A percentile compares a stretch with the other conserved stretches of the same genome.
These are phyloP conservation scores for Simplicillium aogashimaense DNA, from an alignment of 2,329 filamentous ascomycete species.

Conservation along the genomic window DNA sequence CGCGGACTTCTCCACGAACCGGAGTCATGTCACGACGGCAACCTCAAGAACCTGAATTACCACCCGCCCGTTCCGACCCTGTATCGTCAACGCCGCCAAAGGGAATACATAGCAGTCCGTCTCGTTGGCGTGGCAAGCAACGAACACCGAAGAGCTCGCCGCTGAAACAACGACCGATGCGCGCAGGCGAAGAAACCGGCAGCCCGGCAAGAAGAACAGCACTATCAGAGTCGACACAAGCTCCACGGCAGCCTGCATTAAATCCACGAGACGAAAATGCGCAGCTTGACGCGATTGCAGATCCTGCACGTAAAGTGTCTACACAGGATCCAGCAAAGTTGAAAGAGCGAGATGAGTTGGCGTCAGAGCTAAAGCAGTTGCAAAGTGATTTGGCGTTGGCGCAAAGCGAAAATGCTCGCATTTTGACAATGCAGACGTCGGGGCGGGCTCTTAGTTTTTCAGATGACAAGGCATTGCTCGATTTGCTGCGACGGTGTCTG, in stretches of 20 bases:
- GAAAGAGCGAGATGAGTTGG: constrained; percentile 39
- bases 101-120: constrained; percentile 52
- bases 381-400: constrained; percentile 48
- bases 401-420: constrained; percentile 46
- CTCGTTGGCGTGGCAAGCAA: constrained; percentile 26
- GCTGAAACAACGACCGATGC: constrained; percentile 31
- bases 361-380: constrained; percentile 44
- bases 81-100: constrained; percentile 43
- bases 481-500: constrained; percentile 27
- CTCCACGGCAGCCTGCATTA: too few species aligned
- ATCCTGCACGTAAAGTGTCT: constrained; percentile 30
- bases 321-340: constrained; percentile 38
- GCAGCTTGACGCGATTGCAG: constrained; percentile 9
- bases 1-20: background rate
- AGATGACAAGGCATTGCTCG: constrained; percentile 27
- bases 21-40: constrained; percentile 4
- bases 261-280: background rate
- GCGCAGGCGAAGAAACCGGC: too few species aligned
- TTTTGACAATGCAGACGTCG: constrained; percentile 30
- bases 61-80: constrained; percentile 44
- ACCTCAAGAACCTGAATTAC: constrained; percentile 52
- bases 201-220: too few species aligned
- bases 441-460: constrained; percentile 22
- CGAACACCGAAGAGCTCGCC: constrained; percentile 37
- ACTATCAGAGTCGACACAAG: too few species aligned